Conservation (phyloP, 1,284 basidiomycete genomes). For the Ceratobasidium sp. region DNA sequence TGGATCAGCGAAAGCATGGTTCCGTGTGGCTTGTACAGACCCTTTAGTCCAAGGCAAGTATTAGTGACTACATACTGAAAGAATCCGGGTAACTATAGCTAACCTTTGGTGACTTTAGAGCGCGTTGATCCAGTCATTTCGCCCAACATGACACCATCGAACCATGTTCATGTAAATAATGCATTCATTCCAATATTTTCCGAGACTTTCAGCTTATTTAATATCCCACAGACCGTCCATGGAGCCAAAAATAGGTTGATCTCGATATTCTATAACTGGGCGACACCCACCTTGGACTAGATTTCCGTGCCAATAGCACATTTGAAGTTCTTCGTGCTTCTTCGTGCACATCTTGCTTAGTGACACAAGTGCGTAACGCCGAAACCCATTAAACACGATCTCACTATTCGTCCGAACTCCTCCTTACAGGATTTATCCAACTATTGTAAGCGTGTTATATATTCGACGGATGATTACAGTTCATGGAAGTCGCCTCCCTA, state of each 20-base stretch:
- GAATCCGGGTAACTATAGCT: neutral
- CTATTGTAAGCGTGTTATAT: conserved; percentile 51
- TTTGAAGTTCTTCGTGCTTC: conserved; percentile 58
- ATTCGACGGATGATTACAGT: neutral
- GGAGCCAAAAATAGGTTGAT: conserved; percentile 14
- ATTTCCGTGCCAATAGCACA: conserved; percentile 57
- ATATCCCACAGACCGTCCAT: neutral
- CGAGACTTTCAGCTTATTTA: neutral
- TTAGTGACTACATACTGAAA: too few species aligned
- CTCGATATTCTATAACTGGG: neutral
- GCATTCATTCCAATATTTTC: conserved; percentile 7
- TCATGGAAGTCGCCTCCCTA: too few species aligned
- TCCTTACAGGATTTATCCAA: conserved; percentile 60
- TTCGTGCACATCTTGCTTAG: conserved; percentile 58
- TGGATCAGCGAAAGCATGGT: conserved; percentile 61
- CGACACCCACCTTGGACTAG: conserved; percentile 32
- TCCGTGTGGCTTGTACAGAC: conserved; percentile 60
- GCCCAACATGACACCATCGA: conserved; percentile 58
- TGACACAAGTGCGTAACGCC: conserved; percentile 24
- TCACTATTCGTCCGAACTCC: conserved; percentile 55
- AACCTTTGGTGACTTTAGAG: conserved; percentile 52
- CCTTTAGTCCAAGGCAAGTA: conserved; percentile 57
- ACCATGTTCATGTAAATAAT: conserved; percentile 59
- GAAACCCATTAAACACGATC: neutral
- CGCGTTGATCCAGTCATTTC: conserved; percentile 64